Conservation (phyloP, 495 filamentous ascomycete genomes). For the Xylaria bambusicola region DNA sequence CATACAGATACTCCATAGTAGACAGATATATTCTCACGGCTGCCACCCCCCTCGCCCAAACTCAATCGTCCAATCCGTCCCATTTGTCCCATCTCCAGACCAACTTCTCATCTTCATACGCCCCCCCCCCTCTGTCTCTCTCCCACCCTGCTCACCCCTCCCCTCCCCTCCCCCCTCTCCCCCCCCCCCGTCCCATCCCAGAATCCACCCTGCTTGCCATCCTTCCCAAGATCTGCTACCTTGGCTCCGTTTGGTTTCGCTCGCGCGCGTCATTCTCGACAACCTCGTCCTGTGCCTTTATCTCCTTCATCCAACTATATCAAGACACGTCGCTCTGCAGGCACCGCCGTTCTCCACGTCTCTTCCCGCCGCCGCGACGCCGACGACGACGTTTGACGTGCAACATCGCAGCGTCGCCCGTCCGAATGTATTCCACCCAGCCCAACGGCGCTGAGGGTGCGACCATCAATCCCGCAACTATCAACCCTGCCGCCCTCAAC, state of each 20-base stretch:
- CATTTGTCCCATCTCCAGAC: too few relatives aligned
- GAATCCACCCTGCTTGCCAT: conserved; percentile 23
- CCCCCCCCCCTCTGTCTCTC: not conserved
- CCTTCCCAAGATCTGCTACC: conserved; percentile 37
- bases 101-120: too few relatives aligned
- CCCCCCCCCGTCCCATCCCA: not conserved
- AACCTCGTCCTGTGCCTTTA: conserved; percentile 33
- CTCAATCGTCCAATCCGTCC: too few relatives aligned
- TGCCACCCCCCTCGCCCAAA: too few relatives aligned
- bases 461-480: conserved; percentile 58
- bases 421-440: conserved; percentile 57
- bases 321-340: conserved; percentile 59
- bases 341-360: conserved; percentile 39
- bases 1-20: too few relatives aligned
- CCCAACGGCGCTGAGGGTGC: conserved; percentile 58
- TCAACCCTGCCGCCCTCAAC: conserved; percentile 57
- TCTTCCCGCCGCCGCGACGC: conserved; percentile 31
- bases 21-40: too few relatives aligned
- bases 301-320: conserved; percentile 54
- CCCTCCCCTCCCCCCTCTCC: not conserved
- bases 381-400: conserved; percentile 23
- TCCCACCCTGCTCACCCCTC: not conserved
- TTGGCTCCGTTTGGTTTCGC: conserved; percentile 20
- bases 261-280: conserved; percentile 49
- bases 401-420: conserved; percentile 38